phyloP scores from a whole-genome alignment of 805 yeast genomes.

The Candida tallmaniae region DNA sequence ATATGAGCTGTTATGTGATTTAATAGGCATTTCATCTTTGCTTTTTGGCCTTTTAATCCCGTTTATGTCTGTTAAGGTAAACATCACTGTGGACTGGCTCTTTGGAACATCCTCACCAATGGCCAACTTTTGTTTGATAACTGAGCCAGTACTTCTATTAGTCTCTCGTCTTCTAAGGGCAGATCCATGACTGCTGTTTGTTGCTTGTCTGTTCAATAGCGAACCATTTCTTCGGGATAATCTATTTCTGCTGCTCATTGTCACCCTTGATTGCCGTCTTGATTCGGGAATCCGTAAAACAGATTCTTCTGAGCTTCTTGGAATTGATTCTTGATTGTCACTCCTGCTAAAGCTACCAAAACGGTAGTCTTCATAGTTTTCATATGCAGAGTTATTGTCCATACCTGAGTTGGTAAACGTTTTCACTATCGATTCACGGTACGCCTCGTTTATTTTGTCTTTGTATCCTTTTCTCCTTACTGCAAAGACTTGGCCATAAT shows the following conservation, averaged over 20 bases:
- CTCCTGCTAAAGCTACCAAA: too few species aligned
- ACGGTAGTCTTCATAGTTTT: too few species aligned
- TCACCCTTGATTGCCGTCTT: not conserved
- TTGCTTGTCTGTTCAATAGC: not conserved
- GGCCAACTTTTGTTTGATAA: slow-evolving; percentile 15
- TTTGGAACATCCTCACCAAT: too few species aligned
- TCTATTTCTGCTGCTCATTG: not conserved
- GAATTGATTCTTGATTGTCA: too few species aligned
- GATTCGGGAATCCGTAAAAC: not conserved
- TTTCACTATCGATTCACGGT: not conserved
- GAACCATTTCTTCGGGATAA: not conserved
- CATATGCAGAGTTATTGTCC: too few species aligned
- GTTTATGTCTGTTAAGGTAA: slow-evolving; percentile 4
- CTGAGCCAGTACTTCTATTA: slow-evolving; percentile 13
- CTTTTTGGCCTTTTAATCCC: too few species aligned
- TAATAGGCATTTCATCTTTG: too few species aligned
- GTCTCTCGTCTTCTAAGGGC: slow-evolving; percentile 1
- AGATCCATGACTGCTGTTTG: not conserved
- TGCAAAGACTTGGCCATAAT: slow-evolving; percentile 14
- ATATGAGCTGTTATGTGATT: not conserved
- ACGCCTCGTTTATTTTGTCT: not conserved
- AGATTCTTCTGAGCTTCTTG: too few species aligned
- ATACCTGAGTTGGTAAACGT: not conserved
- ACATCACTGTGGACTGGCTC: slow-evolving; percentile 5
- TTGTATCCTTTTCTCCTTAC: slow-evolving; percentile 6